These are phyloP conservation scores for Ascochyta fabae DNA, from an alignment of 2,329 filamentous ascomycete genomes.

Conservation along the genomic window DNA sequence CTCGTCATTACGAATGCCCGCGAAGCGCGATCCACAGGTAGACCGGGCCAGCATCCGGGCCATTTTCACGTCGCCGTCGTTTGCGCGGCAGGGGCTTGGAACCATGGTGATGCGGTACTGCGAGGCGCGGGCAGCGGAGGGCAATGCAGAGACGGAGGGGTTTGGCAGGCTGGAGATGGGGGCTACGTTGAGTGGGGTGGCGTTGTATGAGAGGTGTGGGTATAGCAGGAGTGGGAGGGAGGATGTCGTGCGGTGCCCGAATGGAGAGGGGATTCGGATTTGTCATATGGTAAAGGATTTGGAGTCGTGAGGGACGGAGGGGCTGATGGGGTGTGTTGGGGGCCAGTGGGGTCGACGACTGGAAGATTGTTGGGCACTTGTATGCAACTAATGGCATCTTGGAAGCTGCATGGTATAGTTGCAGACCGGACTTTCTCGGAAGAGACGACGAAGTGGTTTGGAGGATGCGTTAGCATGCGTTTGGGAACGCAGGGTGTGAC, in stretches of 20 bases:
- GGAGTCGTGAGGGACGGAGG: neutral
- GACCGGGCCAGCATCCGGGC: slow-evolving; percentile 46
- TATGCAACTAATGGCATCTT: no score
- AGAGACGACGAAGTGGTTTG: no score
- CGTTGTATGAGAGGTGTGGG: slow-evolving; percentile 45
- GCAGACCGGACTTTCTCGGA: no score
- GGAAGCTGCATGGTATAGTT: no score
- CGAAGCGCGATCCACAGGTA: slow-evolving; percentile 32
- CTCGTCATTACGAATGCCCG: slow-evolving; percentile 38
- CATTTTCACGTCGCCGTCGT: slow-evolving; percentile 45
- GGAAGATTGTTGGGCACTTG: no score
- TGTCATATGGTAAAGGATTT: slow-evolving; percentile 46
- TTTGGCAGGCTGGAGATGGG: slow-evolving; percentile 46
- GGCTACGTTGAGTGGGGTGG: slow-evolving; percentile 43
- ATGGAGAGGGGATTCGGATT: slow-evolving; percentile 42
- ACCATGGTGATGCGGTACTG: slow-evolving; percentile 50
- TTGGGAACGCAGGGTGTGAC: no score
- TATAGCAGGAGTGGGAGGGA: slow-evolving; percentile 44
- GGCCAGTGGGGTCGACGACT: neutral
- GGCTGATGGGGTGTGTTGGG: neutral
- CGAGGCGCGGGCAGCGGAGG: slow-evolving; percentile 35
- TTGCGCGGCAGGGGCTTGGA: slow-evolving; percentile 38
- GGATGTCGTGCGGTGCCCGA: slow-evolving; percentile 42
- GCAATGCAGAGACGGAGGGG: slow-evolving; percentile 20
- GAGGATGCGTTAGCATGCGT: no score